phyloP scores from a whole-genome alignment of 805 yeast species.

The Brettanomyces bruxellensis region DNA sequence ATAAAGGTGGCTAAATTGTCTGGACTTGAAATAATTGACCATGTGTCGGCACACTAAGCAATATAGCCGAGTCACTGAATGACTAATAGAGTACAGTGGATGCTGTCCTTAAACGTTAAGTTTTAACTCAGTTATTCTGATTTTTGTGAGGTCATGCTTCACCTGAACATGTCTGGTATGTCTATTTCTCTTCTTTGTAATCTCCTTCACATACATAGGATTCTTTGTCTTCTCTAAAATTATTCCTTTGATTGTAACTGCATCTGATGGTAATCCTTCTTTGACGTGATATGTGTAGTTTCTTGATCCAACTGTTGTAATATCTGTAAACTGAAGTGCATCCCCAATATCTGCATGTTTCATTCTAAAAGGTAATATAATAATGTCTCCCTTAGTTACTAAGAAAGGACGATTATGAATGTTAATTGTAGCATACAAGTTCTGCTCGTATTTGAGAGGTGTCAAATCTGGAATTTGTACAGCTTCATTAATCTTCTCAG shows the following conservation, averaged over 20 bases:
- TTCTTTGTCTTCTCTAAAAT: slow-evolving; percentile 81
- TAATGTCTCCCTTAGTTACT: slow-evolving; percentile 84
- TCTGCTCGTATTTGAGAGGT: slow-evolving; percentile 57
- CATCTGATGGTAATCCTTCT: slow-evolving; percentile 40
- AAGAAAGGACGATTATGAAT: slow-evolving; percentile 80
- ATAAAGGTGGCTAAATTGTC: no score
- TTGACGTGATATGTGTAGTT: slow-evolving; percentile 57
- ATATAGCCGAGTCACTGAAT: no score
- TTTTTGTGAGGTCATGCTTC: slow-evolving; percentile 67
- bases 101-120: slow-evolving; percentile 26
- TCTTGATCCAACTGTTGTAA: slow-evolving; percentile 77
- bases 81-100: no score
- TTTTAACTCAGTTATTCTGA: slow-evolving; percentile 66
- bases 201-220: slow-evolving; percentile 63
- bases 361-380: slow-evolving; percentile 70
- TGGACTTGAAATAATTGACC: no score
- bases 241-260: slow-evolving; percentile 61
- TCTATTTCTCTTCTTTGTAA: slow-evolving; percentile 74
- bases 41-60: no score
- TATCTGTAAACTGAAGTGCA: slow-evolving; percentile 60
- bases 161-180: slow-evolving; percentile 56
- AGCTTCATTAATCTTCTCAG: background rate
- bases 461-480: slow-evolving; percentile 33
- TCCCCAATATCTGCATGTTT: slow-evolving; percentile 80
- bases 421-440: slow-evolving; percentile 72